phyloP scores from a whole-genome alignment of 1,284 basidiomycete genomes.

The Rhodofomes roseus region DNA sequence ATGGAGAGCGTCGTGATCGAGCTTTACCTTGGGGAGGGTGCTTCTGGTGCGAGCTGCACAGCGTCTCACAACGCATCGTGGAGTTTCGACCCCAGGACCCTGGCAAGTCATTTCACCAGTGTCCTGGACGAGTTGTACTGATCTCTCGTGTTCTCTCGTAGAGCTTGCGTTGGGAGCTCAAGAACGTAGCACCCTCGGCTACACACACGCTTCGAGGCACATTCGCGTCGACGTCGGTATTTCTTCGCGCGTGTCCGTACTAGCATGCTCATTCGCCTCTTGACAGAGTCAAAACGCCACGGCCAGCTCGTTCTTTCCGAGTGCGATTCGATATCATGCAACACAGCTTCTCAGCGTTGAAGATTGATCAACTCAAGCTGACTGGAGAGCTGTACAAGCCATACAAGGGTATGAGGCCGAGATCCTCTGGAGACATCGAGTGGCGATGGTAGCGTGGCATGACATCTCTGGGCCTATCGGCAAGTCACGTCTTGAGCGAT shows the following conservation, averaged over 20 bases:
- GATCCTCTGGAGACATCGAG: conserved; percentile 59
- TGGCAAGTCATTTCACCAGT: conserved; percentile 28
- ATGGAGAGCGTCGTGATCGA: conserved; percentile 73
- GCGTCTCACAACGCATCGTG: conserved; percentile 69
- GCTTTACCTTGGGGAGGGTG: conserved; percentile 70
- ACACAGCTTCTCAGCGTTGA: conserved; percentile 75
- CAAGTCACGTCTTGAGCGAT: too few species aligned
- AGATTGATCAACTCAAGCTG: conserved; percentile 85
- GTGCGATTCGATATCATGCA: conserved; percentile 71
- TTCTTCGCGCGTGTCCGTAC: background rate
- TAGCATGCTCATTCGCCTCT: background rate
- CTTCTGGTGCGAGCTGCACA: conserved; percentile 63
- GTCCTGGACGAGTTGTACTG: background rate
- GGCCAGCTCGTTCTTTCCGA: conserved; percentile 68
- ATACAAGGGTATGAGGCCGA: conserved; percentile 64
- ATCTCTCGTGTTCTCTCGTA: conserved; percentile 24
- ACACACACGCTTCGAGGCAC: conserved; percentile 75
- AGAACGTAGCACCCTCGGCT: conserved; percentile 63
- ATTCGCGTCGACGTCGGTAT: conserved; percentile 61
- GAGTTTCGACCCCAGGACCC: conserved; percentile 72
- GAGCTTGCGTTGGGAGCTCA: conserved; percentile 76
- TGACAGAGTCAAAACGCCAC: conserved; percentile 35
- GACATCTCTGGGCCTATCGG: too few species aligned
- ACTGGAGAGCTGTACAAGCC: conserved; percentile 78
- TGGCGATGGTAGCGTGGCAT: conserved; percentile 60